Evolutionary conservation across 192 early-diverging fungal species (phyloP), one percentile per base, ranked within the genome.

Genomic region (Funneliformis mosseae): DNA sequence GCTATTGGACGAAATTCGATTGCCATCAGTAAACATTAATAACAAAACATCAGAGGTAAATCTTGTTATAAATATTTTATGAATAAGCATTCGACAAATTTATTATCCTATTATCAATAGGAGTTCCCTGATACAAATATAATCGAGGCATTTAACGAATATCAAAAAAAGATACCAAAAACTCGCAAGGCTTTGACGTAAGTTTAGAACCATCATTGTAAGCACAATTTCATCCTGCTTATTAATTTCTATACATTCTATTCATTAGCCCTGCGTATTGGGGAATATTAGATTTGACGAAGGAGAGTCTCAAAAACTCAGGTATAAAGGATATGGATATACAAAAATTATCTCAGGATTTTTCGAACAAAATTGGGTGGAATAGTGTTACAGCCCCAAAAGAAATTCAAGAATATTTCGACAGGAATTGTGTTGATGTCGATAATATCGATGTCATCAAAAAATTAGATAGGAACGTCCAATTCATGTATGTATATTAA

Each of bases 231-330:
- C 70, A 21, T 43, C 70, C 42, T n/a, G 8, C 70, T 72, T 72
- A 71, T 43, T 1, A 72, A 38, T 33, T 72, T 16, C 21, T 45
- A 72, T 72, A n/a, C 70, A 43, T 64, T 64, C n/a, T 64, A 12
- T 12, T 33, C 7, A 64, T 71, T 71, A 71, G 69, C 0, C 69
- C 69, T 7, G 69, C 69, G 4, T 72, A 72, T 72, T 72, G 70
- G 70, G 70, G 70, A 72, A 72, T 72, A 72, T 72, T 72, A 18
- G 70, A 72, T 72, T 8, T 72, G 42, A 72, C 69, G 39, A 72
- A 72, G 23, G 70, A 72, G 25, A 72, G 70, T 72, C 42, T 72
- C 21, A 72, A 72, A 9, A 72, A 72, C 70, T 45, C 70, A 18
- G 70, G 70, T 21, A 7, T 72, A 72, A 72, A 72, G 12, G 42